Evolutionary conservation across 31 red algal species (phyloP), one percentile per base, ranked within the genome.

Genomic region (Asparagopsis taxiformis): DNA sequence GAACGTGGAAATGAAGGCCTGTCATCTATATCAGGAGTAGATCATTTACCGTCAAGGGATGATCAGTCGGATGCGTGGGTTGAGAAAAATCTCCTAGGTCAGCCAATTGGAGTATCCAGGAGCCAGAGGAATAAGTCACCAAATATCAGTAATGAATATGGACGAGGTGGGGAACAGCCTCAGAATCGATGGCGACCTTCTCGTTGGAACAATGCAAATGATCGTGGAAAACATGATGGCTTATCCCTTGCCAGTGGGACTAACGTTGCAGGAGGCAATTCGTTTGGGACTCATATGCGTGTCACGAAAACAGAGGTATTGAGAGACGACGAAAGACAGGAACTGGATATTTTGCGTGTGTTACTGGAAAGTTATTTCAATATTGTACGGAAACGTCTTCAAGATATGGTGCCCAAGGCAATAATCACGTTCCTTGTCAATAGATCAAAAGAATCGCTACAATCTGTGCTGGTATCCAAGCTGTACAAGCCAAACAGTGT

Each of bases 351-450:
- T 21, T 73, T 94, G 63, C 79, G 83, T 28, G 66, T 70, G 10
- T 79, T 94, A 29, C 63, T 99, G 17, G 79, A 87, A 31, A 88
- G 88, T 75, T 99, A 99, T 55, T 99, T 99, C 60, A 84, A 95
- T 41, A 85, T 99, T 25, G 96, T 99, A 38, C 69, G 89, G 60
- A 89, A 86, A 57, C 43, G 75, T 15, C 23, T 99, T 22, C 77
- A 85, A 68, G 96, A 99, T 55, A 76, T 89, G 70, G 91, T 99
- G 13, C 96, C 96, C 1, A 99, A 94, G 62, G 87, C 96, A 37
- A 87, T 99, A 55, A 99, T 99, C 56, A 77, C 75, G 31, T 99
- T 94, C 67, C 71, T 99, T 49, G 96, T 99, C 13, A 36, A 92
- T 13, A 51, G 55, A 37, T 76, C 84, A 20, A 88, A 80, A 39